A percentile compares a stretch with the other conserved stretches of the same genome.
phyloP scores from a whole-genome alignment of 371 early-diverging fungal genomes.

The Syncephalastrum racemosum region DNA sequence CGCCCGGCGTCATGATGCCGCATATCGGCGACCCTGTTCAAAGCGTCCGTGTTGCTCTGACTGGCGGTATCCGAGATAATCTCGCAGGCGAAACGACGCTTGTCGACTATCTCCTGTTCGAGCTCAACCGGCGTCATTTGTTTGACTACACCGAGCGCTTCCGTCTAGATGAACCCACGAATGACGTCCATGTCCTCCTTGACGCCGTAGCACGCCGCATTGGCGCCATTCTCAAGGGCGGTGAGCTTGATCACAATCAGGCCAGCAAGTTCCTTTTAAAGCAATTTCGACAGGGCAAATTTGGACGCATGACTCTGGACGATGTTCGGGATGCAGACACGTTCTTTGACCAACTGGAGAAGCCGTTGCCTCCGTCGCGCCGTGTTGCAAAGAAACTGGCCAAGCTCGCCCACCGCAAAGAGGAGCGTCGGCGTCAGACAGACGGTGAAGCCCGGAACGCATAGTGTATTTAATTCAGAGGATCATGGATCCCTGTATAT shows the following conservation, averaged over 20 bases:
- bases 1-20: conserved; percentile 90
- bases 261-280: conserved; percentile 74
- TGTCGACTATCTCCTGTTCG: conserved; percentile 86
- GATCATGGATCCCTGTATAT: too few species aligned
- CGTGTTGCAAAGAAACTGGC: conserved; percentile 55
- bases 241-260: conserved; percentile 60
- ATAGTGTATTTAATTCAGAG: too few species aligned
- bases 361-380: conserved; percentile 33
- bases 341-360: conserved; percentile 45
- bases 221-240: conserved; percentile 78
- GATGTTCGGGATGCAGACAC: conserved; percentile 36
- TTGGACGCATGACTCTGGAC: conserved; percentile 75
- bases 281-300: conserved; percentile 70
- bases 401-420: conserved; percentile 52
- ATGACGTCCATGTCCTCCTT: conserved; percentile 63
- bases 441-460: too few species aligned
- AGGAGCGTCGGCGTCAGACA: conserved; percentile 15
- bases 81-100: conserved; percentile 79
- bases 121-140: conserved; percentile 64
- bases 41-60: conserved; percentile 80
- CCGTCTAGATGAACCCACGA: conserved; percentile 56
- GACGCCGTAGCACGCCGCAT: conserved; percentile 66
- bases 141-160: conserved; percentile 38
- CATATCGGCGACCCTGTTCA: conserved; percentile 75
- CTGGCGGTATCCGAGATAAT: conserved; percentile 88